These are phyloP conservation scores for Penicillium riverlandense DNA, from an alignment of 495 filamentous ascomycete species.

Conservation along the genomic window DNA sequence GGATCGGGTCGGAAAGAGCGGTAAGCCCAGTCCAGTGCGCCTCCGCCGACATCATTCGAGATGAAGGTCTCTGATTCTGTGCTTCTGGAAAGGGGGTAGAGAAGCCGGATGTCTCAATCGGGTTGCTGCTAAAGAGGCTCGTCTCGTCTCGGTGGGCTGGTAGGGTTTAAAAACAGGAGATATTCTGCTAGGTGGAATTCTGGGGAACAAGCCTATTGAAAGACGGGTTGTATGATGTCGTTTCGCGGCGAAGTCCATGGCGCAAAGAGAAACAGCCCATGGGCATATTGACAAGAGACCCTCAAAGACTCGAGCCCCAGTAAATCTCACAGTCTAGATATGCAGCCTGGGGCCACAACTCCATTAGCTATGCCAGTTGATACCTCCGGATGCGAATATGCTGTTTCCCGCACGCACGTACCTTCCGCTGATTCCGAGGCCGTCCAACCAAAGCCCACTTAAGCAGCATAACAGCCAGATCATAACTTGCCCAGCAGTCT, in stretches of 20 bases:
- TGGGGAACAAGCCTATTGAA: too few relatives aligned
- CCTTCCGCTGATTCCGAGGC: neutral
- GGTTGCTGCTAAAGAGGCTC: constrained; percentile 10
- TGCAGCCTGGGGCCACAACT: too few relatives aligned
- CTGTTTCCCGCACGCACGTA: neutral
- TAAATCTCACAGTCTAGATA: too few relatives aligned
- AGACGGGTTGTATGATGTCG: too few relatives aligned
- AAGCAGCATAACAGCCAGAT: too few relatives aligned
- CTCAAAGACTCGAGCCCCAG: too few relatives aligned
- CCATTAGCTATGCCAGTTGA: too few relatives aligned
- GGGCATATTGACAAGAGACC: too few relatives aligned
- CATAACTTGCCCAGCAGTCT: neutral
- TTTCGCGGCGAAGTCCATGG: too few relatives aligned
- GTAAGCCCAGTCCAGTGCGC: constrained; percentile 10
- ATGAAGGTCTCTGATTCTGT: constrained; percentile 1
- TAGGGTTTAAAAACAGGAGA: too few relatives aligned
- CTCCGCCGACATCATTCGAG: neutral
- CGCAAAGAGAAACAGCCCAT: too few relatives aligned
- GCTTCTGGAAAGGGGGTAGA: constrained; percentile 15
- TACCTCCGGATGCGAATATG: neutral
- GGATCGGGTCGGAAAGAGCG: constrained; percentile 13
- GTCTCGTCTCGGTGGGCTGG: neutral
- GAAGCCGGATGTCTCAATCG: constrained; percentile 9
- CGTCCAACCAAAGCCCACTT: neutral
- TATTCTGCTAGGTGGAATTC: too few relatives aligned